Evolutionary conservation across 352 stramenopile genomes (phyloP).

Genomic region (Pilasporangium apinafurcum): DNA sequence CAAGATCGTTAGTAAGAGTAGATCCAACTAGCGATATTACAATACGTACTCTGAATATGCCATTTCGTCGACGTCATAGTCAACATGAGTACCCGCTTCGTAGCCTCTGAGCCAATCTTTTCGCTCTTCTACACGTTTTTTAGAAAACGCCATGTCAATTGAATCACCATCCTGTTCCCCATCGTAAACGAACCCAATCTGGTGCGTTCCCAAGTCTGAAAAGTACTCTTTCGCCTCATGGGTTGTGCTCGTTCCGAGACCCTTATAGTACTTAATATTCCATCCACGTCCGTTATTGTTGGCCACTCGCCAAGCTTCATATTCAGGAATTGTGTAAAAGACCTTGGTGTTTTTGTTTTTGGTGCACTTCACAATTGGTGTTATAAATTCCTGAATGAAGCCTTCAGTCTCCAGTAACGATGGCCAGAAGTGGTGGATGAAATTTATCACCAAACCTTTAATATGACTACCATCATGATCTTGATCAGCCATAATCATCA

Average conservation of each 20-base stretch:
- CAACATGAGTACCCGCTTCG: slow-evolving; percentile 82
- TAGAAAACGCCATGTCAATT: slow-evolving; percentile 98
- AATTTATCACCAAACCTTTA: slow-evolving; percentile 98
- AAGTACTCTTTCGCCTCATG: slow-evolving; percentile 98
- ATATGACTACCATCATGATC: slow-evolving; percentile 99
- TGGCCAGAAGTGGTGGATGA: slow-evolving; percentile 99
- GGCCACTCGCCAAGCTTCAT: slow-evolving; percentile 88
- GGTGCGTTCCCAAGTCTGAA: slow-evolving; percentile 89
- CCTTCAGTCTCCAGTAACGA: slow-evolving; percentile 88
- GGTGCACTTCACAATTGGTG: slow-evolving; percentile 96
- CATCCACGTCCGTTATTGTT: slow-evolving; percentile 90
- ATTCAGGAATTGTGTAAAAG: slow-evolving; percentile 98
- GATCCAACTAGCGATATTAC: not conserved
- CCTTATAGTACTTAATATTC: slow-evolving; percentile 99
- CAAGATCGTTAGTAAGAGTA: slow-evolving; percentile 1
- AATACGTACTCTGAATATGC: slow-evolving; percentile 85
- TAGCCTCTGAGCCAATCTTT: slow-evolving; percentile 94
- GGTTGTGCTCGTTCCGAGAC: slow-evolving; percentile 97
- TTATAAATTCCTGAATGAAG: slow-evolving; percentile 96
- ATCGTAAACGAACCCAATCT: slow-evolving; percentile 92
- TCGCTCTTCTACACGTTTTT: slow-evolving; percentile 93
- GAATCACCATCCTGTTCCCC: slow-evolving; percentile 84
- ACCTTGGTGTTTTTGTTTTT: slow-evolving; percentile 81
- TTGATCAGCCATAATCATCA: slow-evolving; percentile 99
- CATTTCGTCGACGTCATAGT: slow-evolving; percentile 91